These are phyloP conservation scores for Tephrocybe sp. DNA, from an alignment of 768 basidiomycete genomes.

Conservation along the genomic window DNA sequence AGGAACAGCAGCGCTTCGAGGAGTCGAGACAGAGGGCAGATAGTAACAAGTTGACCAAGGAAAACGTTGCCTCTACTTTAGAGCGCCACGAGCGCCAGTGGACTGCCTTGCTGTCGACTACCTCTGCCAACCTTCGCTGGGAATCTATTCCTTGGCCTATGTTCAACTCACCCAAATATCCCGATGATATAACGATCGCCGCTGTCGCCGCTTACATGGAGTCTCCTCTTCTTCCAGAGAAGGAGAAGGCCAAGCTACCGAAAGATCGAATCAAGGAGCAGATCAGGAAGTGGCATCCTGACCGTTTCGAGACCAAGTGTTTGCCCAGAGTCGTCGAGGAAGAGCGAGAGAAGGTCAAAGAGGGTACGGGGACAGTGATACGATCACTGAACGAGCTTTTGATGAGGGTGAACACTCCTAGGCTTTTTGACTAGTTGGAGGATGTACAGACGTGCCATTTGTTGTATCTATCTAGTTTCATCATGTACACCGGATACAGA, in stretches of 20 bases:
- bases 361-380: conserved; percentile 72
- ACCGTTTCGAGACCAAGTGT: conserved; percentile 74
- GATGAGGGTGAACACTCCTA: conserved; percentile 45
- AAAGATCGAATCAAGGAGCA: conserved; percentile 80
- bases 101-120: conserved; percentile 41
- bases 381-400: conserved; percentile 72
- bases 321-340: conserved; percentile 61
- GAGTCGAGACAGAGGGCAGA: conserved; percentile 49
- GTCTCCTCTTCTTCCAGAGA: conserved; percentile 52
- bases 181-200: conserved; percentile 60
- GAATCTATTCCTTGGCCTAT: conserved; percentile 75
- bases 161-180: conserved; percentile 51
- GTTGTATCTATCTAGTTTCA: conserved; percentile 22
- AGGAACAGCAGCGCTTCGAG: conserved; percentile 64
- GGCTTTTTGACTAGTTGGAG: conserved; percentile 14
- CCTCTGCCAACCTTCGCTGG: conserved; percentile 50
- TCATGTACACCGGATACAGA: conserved; percentile 26
- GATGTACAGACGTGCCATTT: conserved; percentile 13
- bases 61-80: conserved; percentile 56
- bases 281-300: conserved; percentile 79
- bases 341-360: conserved; percentile 66
- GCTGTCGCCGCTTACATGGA: conserved; percentile 64
- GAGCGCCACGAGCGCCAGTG: conserved; percentile 65
- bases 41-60: conserved; percentile 53
- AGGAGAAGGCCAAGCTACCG: conserved; percentile 47